A percentile compares a stretch with the other conserved stretches of the same genome.
phyloP scores from a whole-genome alignment of 257 asterid species.

The Solanum dulcamara region DNA sequence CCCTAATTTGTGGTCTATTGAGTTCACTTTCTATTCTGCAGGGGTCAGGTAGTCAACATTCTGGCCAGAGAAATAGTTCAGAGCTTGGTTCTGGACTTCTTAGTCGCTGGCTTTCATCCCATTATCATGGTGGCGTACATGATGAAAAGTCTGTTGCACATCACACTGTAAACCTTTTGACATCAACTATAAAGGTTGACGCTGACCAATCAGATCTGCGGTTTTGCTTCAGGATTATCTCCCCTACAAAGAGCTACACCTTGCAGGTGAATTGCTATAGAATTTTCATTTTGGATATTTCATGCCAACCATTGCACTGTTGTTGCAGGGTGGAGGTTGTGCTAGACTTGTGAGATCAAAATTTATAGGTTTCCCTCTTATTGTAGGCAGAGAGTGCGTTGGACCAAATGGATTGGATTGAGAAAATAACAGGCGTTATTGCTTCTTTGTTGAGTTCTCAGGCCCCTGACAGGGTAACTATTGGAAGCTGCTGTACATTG shows the following conservation, averaged over 20 bases:
- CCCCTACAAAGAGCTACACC: constrained; percentile 97
- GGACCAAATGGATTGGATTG: constrained; percentile 99
- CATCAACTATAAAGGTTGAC: constrained; percentile 95
- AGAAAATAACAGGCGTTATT: constrained; percentile 96
- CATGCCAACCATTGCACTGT: neutral
- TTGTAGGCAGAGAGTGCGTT: constrained; percentile 97
- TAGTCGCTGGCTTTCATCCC: constrained; percentile 97
- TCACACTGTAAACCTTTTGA: constrained; percentile 92
- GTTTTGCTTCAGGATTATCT: constrained; percentile 96
- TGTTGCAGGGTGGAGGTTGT: neutral
- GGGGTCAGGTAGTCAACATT: constrained; percentile 84
- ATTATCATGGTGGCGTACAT: constrained; percentile 93
- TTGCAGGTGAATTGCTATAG: constrained; percentile 56
- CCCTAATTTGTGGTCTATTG: neutral
- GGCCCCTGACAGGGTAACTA: constrained; percentile 84
- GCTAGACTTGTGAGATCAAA: constrained; percentile 2
- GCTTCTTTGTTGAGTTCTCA: constrained; percentile 96
- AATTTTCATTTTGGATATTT: constrained; percentile 7
- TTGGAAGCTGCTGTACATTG: neutral
- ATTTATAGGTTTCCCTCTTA: constrained; percentile 20
- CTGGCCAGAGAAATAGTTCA: constrained; percentile 92
- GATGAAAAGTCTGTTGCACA: constrained; percentile 99
- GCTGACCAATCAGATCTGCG: constrained; percentile 99
- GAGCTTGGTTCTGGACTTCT: constrained; percentile 96
- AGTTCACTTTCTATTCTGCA: constrained; percentile 11